A percentile compares a stretch with the other conserved stretches of the same genome.
These are phyloP conservation scores for Fonsecaea pedrosoi DNA, from an alignment of 2,329 filamentous ascomycete genomes.

Conservation along the genomic window DNA sequence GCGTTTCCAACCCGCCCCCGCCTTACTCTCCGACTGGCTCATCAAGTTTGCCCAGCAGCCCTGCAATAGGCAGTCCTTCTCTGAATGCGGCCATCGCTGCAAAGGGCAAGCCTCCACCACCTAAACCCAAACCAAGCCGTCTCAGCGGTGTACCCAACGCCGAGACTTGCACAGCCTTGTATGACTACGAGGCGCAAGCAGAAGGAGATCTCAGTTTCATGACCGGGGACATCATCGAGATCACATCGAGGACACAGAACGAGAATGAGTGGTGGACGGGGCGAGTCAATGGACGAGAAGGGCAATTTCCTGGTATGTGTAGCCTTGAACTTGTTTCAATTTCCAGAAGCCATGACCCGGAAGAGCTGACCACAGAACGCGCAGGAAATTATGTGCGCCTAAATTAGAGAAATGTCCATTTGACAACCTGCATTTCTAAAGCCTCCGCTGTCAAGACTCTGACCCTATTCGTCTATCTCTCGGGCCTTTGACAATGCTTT, in stretches of 20 bases:
- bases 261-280: conserved; percentile 98
- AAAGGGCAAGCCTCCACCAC: conserved; percentile 70
- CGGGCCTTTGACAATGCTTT: neutral
- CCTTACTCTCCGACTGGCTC: conserved; percentile 66
- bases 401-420: conserved; percentile 41
- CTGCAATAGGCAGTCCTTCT: conserved; percentile 52
- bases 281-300: conserved; percentile 76
- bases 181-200: conserved; percentile 95
- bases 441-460: neutral
- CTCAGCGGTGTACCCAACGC: conserved; percentile 69
- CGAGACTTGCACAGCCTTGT: conserved; percentile 87
- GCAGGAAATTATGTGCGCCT: conserved; percentile 52
- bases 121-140: conserved; percentile 80
- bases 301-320: conserved; percentile 89
- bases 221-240: conserved; percentile 88
- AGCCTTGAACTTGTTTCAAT: neutral
- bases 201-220: conserved; percentile 92
- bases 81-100: conserved; percentile 57
- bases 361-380: neutral
- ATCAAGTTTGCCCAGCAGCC: conserved; percentile 51
- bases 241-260: conserved; percentile 80
- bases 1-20: conserved; percentile 69
- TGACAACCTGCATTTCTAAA: neutral
- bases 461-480: neutral
- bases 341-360: neutral